Evolutionary conservation across 1,284 basidiomycete species (phyloP), one percentile per base, ranked within the genome.

Genomic region (Pascua sp.): DNA sequence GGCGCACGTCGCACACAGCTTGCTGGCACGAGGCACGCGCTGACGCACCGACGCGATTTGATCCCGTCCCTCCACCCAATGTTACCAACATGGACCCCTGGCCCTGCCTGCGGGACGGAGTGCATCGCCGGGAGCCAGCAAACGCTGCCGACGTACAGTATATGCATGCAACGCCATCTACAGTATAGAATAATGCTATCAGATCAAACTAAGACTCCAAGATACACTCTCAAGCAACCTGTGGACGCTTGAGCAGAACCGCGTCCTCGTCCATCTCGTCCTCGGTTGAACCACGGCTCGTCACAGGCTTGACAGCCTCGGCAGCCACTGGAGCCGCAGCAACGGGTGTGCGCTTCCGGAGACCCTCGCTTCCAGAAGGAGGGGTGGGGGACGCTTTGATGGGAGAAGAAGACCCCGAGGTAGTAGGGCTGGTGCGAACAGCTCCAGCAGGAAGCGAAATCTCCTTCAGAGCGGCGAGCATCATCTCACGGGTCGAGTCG

Each of bases 211-310:
- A 32, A 32, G 24, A 32, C 24, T 32, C 24, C 24, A 32, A 32
- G 24, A 32, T 32, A 32, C 24, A 32, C 7, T 32, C 24, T 32
- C 24, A 32, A 32, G 42, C 54, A 3, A 47, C 51, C 45, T 64
- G 59, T 11, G 76, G 76, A 16, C 64, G 61, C 62, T 68, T 75
- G 46, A 78, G 62, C 43, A 78, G 56, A 1, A 78, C 76, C 15
- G 72, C 72, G 55, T 75, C 76, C 24, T 75, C 76, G 57, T 75
- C 72, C 69, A 76, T 75, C 68, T 75, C 74, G 56, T 77, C 76
- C 59, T 77, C 73, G 17, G 73, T 73, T 42, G 67, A 65, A 37
- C 68, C 67, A 48, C 62, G 56, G 47, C 63, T 63, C 17, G 51
- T 16, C 16, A 24, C 39, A 39, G 37, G 32, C 32, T 44, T 40